phyloP scores from a whole-genome alignment of 129 eudicot species.

The Escallonia rubra region DNA sequence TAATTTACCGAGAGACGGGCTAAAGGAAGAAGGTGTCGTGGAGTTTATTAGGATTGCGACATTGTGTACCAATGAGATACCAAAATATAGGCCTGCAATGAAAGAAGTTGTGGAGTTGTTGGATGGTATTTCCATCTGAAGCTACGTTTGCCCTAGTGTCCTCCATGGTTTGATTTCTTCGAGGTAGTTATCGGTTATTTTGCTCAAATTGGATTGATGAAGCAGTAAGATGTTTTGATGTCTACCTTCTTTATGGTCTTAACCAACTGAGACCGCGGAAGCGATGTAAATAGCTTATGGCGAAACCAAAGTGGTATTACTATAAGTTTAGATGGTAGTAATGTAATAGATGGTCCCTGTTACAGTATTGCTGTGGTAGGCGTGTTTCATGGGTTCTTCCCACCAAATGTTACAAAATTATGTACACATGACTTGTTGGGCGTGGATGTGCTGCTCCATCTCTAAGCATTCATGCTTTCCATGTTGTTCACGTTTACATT shows the following conservation, averaged over 20 bases:
- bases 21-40: conserved; percentile 33
- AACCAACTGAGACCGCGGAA: not conserved
- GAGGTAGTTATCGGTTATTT: not conserved
- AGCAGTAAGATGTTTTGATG: not conserved
- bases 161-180: not conserved
- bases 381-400: too few species aligned
- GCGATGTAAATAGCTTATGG: conserved; percentile 10
- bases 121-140: conserved; percentile 21
- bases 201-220: not conserved
- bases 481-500: too few species aligned
- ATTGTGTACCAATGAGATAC: conserved; percentile 41
- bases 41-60: conserved; percentile 57
- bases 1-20: conserved; percentile 30
- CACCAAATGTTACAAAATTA: too few species aligned
- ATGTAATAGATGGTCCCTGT: too few species aligned
- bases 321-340: too few species aligned
- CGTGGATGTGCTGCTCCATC: too few species aligned
- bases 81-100: conserved; percentile 55
- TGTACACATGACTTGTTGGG: too few species aligned
- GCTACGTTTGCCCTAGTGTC: not conserved
- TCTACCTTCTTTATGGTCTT: not conserved
- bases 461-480: too few species aligned
- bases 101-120: conserved; percentile 42
- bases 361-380: too few species aligned
- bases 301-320: not conserved